phyloP scores from a whole-genome alignment of 2,329 filamentous ascomycete species.

The Colletotrichum euphorbiae region DNA sequence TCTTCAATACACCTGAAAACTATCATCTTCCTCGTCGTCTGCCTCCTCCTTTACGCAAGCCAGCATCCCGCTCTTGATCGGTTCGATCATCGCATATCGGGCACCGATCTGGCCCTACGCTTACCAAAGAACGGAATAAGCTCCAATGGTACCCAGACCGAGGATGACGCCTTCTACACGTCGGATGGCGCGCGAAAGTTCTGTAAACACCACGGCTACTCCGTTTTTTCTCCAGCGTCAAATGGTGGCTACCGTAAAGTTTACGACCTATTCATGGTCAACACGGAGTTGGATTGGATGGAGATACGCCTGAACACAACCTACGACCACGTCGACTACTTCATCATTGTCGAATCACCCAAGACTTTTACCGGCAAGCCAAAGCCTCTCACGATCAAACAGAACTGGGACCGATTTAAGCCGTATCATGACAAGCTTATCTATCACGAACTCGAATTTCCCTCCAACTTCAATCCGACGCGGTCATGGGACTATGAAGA shows the following conservation, averaged over 20 bases:
- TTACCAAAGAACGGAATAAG: conserved; percentile 28
- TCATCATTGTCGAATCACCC: conserved; percentile 70
- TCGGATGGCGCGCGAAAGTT: conserved; percentile 46
- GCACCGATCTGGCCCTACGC: conserved; percentile 22
- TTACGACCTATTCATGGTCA: conserved; percentile 73
- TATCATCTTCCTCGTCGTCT: conserved; percentile 15
- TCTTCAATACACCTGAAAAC: conserved; percentile 22
- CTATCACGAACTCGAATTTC: conserved; percentile 53
- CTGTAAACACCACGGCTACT: conserved; percentile 50
- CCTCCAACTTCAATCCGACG: conserved; percentile 15
- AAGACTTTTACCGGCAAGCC: conserved; percentile 68
- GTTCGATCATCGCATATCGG: conserved; percentile 34
- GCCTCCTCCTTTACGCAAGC: conserved; percentile 28
- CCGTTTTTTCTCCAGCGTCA: conserved; percentile 45
- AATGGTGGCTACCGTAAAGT: conserved; percentile 57
- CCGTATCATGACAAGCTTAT: conserved; percentile 71
- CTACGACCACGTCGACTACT: conserved; percentile 71
- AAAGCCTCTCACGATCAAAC: conserved; percentile 65
- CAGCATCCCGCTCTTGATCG: conserved; percentile 37
- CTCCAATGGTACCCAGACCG: conserved; percentile 18
- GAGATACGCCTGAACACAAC: conserved; percentile 72
- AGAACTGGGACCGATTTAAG: conserved; percentile 65
- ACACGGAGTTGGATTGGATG: conserved; percentile 73
- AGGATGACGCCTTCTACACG: conserved; percentile 43
- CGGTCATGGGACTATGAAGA: conserved; percentile 64